Percentiles rank a stretch among this genome's conserved stretches.
Conservation (phyloP, 805 yeast genomes). For the Sugiyamaella lignohabitans region DNA sequence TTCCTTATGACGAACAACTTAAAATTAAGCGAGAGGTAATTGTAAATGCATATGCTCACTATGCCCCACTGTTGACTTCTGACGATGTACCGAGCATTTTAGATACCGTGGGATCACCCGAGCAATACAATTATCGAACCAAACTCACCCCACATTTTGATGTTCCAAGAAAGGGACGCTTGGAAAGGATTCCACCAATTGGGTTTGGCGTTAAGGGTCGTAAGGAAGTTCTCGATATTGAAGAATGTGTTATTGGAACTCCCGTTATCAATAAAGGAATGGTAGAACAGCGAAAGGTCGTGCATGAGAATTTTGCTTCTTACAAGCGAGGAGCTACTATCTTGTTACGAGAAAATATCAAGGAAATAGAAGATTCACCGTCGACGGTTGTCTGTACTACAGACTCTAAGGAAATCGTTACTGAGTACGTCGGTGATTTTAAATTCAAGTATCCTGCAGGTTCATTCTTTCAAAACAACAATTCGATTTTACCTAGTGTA, state of each 20-base stretch:
- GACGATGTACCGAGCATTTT: slow-evolving; percentile 50
- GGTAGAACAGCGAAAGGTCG: slow-evolving; percentile 55
- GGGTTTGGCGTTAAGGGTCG: slow-evolving; percentile 86
- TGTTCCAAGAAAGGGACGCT: slow-evolving; percentile 47
- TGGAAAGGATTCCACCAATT: slow-evolving; percentile 52
- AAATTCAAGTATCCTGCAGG: slow-evolving; percentile 88
- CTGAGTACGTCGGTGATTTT: slow-evolving; percentile 59
- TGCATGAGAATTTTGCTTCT: slow-evolving; percentile 41
- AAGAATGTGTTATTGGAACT: slow-evolving; percentile 90
- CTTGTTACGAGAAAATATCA: slow-evolving; percentile 63
- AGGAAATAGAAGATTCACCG: slow-evolving; percentile 14
- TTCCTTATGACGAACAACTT: slow-evolving; percentile 68
- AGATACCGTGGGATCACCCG: slow-evolving; percentile 69
- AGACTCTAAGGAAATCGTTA: slow-evolving; percentile 68
- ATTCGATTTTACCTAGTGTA: slow-evolving; percentile 78
- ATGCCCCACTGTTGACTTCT: slow-evolving; percentile 31
- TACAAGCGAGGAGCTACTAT: slow-evolving; percentile 81
- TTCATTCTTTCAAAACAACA: slow-evolving; percentile 94
- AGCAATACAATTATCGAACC: slow-evolving; percentile 72
- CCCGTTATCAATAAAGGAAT: slow-evolving; percentile 67
- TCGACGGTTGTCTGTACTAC: slow-evolving; percentile 52
- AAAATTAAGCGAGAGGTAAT: slow-evolving; percentile 67
- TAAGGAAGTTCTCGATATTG: slow-evolving; percentile 73
- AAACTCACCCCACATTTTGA: slow-evolving; percentile 95
- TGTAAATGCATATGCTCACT: slow-evolving; percentile 69